A percentile compares a stretch with the other conserved stretches of the same genome.
phyloP scores from a whole-genome alignment of 257 asterid genomes.

The Cynanchum wilfordii region DNA sequence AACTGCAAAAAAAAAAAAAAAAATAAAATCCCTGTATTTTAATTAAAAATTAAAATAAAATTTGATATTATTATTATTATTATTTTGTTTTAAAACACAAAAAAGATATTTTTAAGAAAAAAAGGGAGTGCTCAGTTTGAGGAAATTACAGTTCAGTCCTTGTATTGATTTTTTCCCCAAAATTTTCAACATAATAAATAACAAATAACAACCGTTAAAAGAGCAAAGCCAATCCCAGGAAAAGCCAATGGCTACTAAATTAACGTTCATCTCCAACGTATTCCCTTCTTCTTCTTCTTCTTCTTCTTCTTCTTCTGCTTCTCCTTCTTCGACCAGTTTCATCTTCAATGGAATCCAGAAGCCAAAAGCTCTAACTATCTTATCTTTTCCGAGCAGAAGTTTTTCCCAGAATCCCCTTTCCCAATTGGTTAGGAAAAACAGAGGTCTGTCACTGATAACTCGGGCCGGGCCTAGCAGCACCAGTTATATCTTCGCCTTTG shows the following conservation, averaged over 20 bases:
- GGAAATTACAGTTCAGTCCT: no score
- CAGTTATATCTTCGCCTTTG: conserved; percentile 59
- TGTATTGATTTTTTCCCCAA: no score
- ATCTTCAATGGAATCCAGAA: background rate
- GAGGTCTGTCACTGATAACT: conserved; percentile 48
- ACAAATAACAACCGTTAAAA: no score
- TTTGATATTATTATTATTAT: no score
- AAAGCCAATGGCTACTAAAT: conserved; percentile 12
- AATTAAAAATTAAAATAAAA: no score
- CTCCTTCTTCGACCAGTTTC: conserved; percentile 2
- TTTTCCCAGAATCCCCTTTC: background rate
- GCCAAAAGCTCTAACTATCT: background rate
- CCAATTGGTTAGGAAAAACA: conserved; percentile 15
- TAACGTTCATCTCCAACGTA: conserved; percentile 12
- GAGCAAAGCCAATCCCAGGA: background rate
- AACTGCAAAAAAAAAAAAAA: no score
- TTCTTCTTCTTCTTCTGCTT: conserved; percentile 5
- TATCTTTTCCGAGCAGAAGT: background rate
- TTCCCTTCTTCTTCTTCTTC: background rate
- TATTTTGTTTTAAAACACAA: no score
- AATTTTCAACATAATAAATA: no score
- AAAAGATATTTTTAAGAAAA: no score
- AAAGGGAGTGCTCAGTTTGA: no score
- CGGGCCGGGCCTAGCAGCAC: conserved; percentile 52
- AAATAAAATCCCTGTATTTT: no score